A percentile compares a stretch with the other conserved stretches of the same genome.
Evolutionary conservation across 768 basidiomycete genomes (phyloP).

Genomic region (Gymnopilus junonius): DNA sequence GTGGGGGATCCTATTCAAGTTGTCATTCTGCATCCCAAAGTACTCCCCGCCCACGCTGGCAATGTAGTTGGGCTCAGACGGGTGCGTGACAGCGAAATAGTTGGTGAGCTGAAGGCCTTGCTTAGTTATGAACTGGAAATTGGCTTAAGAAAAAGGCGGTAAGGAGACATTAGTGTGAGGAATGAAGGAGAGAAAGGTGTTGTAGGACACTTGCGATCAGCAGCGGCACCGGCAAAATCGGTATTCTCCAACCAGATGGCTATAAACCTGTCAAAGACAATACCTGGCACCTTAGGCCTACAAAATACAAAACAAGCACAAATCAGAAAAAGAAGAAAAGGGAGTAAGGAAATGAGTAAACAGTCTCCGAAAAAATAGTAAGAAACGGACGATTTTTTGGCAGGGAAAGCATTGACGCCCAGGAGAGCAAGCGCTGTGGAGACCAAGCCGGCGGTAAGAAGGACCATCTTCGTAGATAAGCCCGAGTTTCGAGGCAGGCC

Average conservation of each 20-base stretch:
- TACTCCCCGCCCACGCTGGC: slow-evolving; percentile 57
- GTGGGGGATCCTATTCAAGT: slow-evolving; percentile 37
- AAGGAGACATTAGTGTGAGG: background rate
- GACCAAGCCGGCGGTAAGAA: background rate
- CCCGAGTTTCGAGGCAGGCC: background rate
- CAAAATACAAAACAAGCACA: background rate
- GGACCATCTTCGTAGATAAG: background rate
- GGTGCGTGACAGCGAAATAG: slow-evolving; percentile 57
- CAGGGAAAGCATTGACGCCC: background rate
- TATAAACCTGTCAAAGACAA: slow-evolving; percentile 35
- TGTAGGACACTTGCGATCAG: slow-evolving; percentile 24
- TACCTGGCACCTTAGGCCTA: slow-evolving; percentile 22
- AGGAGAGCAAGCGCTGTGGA: background rate
- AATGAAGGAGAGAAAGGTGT: background rate
- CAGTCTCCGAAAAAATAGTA: background rate
- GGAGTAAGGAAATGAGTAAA: background rate
- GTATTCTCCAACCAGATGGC: slow-evolving; percentile 69
- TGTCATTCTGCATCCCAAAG: slow-evolving; percentile 52
- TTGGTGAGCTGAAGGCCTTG: slow-evolving; percentile 53
- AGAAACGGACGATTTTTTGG: background rate
- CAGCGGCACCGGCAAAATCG: slow-evolving; percentile 41
- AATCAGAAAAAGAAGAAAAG: background rate
- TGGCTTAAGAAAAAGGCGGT: slow-evolving; percentile 15
- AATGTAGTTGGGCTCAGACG: slow-evolving; percentile 66
- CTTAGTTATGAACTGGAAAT: slow-evolving; percentile 42